Conservation (phyloP, 1,284 basidiomycete species). For the Papiliotrema laurentii region DNA sequence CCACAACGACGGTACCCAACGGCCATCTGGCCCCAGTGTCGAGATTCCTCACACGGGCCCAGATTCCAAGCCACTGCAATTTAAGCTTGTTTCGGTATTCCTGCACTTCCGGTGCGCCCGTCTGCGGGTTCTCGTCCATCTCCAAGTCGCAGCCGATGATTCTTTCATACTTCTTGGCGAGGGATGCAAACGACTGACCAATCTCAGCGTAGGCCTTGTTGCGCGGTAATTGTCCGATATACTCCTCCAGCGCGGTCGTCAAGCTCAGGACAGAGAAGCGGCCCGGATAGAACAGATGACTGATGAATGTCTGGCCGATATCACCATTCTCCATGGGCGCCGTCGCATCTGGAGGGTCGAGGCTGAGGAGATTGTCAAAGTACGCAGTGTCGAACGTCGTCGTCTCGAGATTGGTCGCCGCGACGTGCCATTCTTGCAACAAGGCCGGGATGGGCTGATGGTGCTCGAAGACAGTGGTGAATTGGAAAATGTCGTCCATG, state of each 20-base stretch:
- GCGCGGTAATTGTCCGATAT: conserved; percentile 59
- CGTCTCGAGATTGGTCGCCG: conserved; percentile 41
- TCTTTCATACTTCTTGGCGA: conserved; percentile 70
- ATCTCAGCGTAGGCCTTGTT: conserved; percentile 14
- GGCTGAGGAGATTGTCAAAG: conserved; percentile 72
- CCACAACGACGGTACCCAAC: conserved; percentile 43
- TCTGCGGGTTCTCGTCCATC: conserved; percentile 66
- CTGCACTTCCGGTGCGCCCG: conserved; percentile 70
- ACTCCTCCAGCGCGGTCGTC: conserved; percentile 72
- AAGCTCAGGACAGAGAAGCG: conserved; percentile 78
- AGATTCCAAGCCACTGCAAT: conserved; percentile 87
- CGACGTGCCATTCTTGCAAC: conserved; percentile 36
- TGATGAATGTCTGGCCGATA: conserved; percentile 66
- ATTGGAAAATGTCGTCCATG: conserved; percentile 37
- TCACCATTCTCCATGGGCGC: conserved; percentile 36
- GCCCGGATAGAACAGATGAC: conserved; percentile 76
- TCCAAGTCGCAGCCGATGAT: conserved; percentile 81
- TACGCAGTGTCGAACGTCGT: conserved; percentile 76
- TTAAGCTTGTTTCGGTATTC: conserved; percentile 78
- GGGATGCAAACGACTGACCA: conserved; percentile 54
- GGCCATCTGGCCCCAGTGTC: conserved; percentile 82
- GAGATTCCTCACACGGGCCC: conserved; percentile 78
- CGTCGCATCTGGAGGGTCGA: conserved; percentile 56
- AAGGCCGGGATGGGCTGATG: conserved; percentile 11
- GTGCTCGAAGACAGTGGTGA: conserved; percentile 28